Conservation (phyloP, 805 yeast species). For the Candida maltosa region DNA sequence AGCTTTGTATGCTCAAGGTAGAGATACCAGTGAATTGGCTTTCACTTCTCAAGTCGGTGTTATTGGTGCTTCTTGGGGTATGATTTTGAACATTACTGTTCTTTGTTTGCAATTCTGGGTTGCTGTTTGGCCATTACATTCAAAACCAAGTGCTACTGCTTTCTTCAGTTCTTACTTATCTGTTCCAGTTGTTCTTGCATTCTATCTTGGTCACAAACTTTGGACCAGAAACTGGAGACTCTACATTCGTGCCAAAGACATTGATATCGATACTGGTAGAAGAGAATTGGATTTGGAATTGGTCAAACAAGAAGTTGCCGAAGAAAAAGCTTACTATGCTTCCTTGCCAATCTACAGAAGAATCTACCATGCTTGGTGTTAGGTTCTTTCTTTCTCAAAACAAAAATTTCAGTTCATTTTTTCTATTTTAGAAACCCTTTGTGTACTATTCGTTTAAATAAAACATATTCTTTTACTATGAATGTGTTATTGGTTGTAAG, state of each 20-base stretch:
- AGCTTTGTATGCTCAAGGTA: slow-evolving; percentile 55
- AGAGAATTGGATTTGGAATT: slow-evolving; percentile 31
- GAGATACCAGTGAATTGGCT: slow-evolving; percentile 48
- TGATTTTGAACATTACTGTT: slow-evolving; percentile 46
- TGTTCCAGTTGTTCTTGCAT: slow-evolving; percentile 27
- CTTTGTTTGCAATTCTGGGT: slow-evolving; percentile 65
- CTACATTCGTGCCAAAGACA: slow-evolving; percentile 24
- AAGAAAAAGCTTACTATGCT: slow-evolving; percentile 24
- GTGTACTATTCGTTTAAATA: too few species aligned
- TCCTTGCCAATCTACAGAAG: slow-evolving; percentile 24
- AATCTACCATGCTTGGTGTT: slow-evolving; percentile 27
- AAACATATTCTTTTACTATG: neutral
- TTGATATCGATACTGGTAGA: slow-evolving; percentile 36
- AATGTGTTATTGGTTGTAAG: neutral
- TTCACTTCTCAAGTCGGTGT: slow-evolving; percentile 50
- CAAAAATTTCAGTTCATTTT: too few species aligned
- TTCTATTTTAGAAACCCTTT: too few species aligned
- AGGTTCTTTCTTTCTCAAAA: too few species aligned
- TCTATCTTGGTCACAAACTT: slow-evolving; percentile 29
- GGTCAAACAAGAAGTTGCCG: slow-evolving; percentile 33
- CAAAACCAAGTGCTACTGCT: slow-evolving; percentile 24
- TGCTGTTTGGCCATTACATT: slow-evolving; percentile 59
- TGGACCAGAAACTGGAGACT: slow-evolving; percentile 24
- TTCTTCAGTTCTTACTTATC: slow-evolving; percentile 32
- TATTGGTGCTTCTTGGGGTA: slow-evolving; percentile 52